A percentile compares a stretch with the other conserved stretches of the same genome.
Conservation (phyloP, 2,329 filamentous ascomycete species). For the Claviceps arundinis region DNA sequence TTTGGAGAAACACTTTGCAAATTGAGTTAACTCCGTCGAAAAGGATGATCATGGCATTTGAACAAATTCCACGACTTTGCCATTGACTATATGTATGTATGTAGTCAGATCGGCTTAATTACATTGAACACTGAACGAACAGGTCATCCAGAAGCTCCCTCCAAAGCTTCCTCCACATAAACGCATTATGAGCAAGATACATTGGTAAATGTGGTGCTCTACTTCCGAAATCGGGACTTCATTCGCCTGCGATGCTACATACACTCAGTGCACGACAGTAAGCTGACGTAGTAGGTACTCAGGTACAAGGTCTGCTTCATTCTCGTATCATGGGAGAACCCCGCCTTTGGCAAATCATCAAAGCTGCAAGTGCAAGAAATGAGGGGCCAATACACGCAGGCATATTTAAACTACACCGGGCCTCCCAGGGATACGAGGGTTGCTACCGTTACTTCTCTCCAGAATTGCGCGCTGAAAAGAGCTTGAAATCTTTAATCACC, state of each 20-base stretch:
- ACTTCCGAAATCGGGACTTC: too few relatives aligned
- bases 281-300: too few relatives aligned
- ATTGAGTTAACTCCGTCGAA: neutral
- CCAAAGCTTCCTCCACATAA: too few relatives aligned
- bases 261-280: too few relatives aligned
- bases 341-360: neutral
- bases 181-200: too few relatives aligned
- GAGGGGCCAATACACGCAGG: neutral
- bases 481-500: neutral
- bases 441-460: neutral
- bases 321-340: neutral
- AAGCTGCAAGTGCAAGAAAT: neutral
- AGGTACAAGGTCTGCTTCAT: neutral
- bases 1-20: conserved; percentile 14
- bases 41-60: neutral
- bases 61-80: neutral
- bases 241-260: too few relatives aligned
- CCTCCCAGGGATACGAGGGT: too few relatives aligned
- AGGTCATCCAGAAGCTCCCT: too few relatives aligned
- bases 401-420: neutral
- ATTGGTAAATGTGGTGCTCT: too few relatives aligned
- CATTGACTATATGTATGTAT: neutral
- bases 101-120: neutral
- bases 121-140: too few relatives aligned
- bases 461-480: neutral